Percentiles rank a stretch among this genome's conserved stretches.
Conservation (phyloP, 495 filamentous ascomycete species). For the Podospora pseudopauciseta region DNA sequence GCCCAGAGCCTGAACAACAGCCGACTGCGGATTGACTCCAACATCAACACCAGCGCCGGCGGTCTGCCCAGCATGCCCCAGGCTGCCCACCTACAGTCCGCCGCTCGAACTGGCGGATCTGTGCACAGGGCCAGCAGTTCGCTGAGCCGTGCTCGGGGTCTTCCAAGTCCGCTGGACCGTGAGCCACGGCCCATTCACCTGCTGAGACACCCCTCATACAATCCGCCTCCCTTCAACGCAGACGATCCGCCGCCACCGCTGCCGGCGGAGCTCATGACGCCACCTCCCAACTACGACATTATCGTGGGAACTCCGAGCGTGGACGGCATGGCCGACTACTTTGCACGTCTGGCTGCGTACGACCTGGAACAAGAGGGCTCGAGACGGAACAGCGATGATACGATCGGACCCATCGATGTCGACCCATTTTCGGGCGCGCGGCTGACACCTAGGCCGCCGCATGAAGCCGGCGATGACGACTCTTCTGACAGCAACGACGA, state of each 20-base stretch:
- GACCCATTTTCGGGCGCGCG: slow-evolving; percentile 6
- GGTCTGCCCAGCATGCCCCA: slow-evolving; percentile 25
- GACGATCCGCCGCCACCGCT: slow-evolving; percentile 70
- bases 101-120: slow-evolving; percentile 5
- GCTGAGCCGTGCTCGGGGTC: slow-evolving; percentile 12
- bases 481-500: slow-evolving; percentile 35
- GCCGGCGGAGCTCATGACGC: slow-evolving; percentile 58
- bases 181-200: slow-evolving; percentile 75
- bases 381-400: slow-evolving; percentile 2
- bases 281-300: slow-evolving; percentile 81
- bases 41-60: slow-evolving; percentile 10
- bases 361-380: slow-evolving; percentile 36
- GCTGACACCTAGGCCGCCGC: neutral
- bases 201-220: slow-evolving; percentile 80
- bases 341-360: slow-evolving; percentile 54
- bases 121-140: neutral
- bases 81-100: slow-evolving; percentile 30
- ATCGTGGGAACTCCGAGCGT: slow-evolving; percentile 77
- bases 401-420: slow-evolving; percentile 10
- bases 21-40: slow-evolving; percentile 24
- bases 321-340: slow-evolving; percentile 89
- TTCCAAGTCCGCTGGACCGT: slow-evolving; percentile 19
- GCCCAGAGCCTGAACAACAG: slow-evolving; percentile 11
- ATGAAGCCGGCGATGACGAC: neutral
- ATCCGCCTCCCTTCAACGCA: slow-evolving; percentile 87